Conservation (phyloP, 768 basidiomycete genomes). For the Cantharellus anzutake region DNA sequence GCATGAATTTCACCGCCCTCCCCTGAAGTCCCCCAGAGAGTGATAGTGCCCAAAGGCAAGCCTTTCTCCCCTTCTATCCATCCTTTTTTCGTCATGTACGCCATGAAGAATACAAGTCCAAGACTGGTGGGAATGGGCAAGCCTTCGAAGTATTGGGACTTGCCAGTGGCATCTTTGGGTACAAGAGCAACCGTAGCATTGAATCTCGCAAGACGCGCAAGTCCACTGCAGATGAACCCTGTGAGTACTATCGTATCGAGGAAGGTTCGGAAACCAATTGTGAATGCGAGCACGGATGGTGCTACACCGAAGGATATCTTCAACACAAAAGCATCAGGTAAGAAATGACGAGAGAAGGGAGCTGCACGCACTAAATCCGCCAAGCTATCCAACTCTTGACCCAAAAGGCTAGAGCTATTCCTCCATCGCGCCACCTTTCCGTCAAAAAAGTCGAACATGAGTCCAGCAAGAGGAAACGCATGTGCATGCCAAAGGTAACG, state of each 20-base stretch:
- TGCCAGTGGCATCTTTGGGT: constrained; percentile 73
- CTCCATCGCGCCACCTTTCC: constrained; percentile 97
- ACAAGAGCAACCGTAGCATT: constrained; percentile 94
- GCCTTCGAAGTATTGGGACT: constrained; percentile 91
- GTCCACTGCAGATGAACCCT: constrained; percentile 85
- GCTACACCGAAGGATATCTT: constrained; percentile 98
- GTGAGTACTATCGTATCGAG: constrained; percentile 78
- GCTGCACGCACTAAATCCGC: constrained; percentile 64
- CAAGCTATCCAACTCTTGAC: constrained; percentile 92
- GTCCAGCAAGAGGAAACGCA: constrained; percentile 71
- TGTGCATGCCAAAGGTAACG: constrained; percentile 78
- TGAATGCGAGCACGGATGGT: constrained; percentile 82
- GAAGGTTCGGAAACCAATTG: constrained; percentile 75
- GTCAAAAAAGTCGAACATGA: constrained; percentile 95
- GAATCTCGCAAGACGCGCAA: constrained; percentile 93
- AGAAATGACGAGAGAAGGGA: neutral
- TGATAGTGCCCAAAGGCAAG: constrained; percentile 54
- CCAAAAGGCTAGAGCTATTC: constrained; percentile 85
- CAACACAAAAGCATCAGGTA: neutral
- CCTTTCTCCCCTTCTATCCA: constrained; percentile 69
- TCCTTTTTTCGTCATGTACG: constrained; percentile 65
- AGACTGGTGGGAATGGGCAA: constrained; percentile 90
- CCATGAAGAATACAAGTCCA: constrained; percentile 54
- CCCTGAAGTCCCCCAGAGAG: constrained; percentile 49
- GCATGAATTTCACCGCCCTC: constrained; percentile 74